Evolutionary conservation across 768 basidiomycete species (phyloP).

Genomic region (Filobasidium floriforme): DNA sequence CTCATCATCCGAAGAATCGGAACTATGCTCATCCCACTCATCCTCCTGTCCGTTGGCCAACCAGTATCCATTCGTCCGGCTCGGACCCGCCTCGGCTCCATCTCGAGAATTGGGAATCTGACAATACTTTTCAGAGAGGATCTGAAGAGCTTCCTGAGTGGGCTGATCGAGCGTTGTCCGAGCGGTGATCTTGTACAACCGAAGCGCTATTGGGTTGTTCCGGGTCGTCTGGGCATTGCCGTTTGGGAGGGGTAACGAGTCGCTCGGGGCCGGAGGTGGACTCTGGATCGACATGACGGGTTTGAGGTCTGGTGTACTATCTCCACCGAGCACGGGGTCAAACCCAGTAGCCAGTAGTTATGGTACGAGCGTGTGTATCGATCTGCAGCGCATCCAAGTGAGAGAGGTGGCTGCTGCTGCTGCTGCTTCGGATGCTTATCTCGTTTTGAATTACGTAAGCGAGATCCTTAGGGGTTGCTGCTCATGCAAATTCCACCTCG

Average conservation of each 20-base stretch:
- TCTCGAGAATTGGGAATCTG: background rate
- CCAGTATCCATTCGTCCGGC: slow-evolving; percentile 19
- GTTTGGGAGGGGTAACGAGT: background rate
- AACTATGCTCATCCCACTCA: background rate
- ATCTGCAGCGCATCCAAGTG: too few relatives aligned
- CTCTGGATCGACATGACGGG: background rate
- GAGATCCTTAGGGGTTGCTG: too few relatives aligned
- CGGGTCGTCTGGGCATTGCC: background rate
- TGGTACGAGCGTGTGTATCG: too few relatives aligned
- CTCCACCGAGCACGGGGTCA: too few relatives aligned
- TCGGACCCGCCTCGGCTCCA: slow-evolving; percentile 16
- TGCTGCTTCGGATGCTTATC: too few relatives aligned
- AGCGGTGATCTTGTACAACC: slow-evolving; percentile 83
- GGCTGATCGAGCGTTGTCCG: slow-evolving; percentile 52
- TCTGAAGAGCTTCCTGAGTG: slow-evolving; percentile 63
- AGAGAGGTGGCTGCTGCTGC: too few relatives aligned
- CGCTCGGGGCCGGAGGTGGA: background rate
- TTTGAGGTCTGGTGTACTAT: too few relatives aligned
- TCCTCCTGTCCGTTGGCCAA: background rate
- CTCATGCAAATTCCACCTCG: too few relatives aligned
- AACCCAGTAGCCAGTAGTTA: too few relatives aligned
- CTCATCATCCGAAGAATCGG: slow-evolving; percentile 12
- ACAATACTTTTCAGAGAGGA: slow-evolving; percentile 70
- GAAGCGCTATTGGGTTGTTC: slow-evolving; percentile 40
- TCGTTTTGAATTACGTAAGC: too few relatives aligned